These are phyloP conservation scores for Priceomyces castillae DNA, from an alignment of 805 yeast genomes.

Conservation along the genomic window DNA sequence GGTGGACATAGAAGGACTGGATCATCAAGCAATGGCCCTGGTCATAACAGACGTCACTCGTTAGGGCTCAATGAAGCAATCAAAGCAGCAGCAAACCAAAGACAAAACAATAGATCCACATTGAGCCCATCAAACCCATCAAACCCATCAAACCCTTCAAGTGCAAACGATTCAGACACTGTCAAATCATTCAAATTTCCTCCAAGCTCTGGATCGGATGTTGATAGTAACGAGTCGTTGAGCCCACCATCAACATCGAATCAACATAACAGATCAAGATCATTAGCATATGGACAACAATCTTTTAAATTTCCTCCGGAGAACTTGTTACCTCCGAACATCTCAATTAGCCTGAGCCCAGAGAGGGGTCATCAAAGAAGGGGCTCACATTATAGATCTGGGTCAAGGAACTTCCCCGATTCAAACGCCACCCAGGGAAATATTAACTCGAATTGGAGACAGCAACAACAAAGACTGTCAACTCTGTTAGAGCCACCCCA, in stretches of 20 bases:
- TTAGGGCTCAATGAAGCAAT: constrained; percentile 90
- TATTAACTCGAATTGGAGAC: constrained; percentile 65
- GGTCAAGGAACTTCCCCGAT: constrained; percentile 39
- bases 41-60: constrained; percentile 90
- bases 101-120: constrained; percentile 42
- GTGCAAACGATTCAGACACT: constrained; percentile 11
- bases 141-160: constrained; percentile 17
- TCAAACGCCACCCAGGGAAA: constrained; percentile 27
- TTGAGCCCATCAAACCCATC: constrained; percentile 29
- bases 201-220: constrained; percentile 29
- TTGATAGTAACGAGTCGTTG: constrained; percentile 11
- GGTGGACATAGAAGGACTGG: constrained; percentile 37
- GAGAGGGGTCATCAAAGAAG: constrained; percentile 41
- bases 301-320: constrained; percentile 64
- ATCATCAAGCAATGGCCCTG: constrained; percentile 36
- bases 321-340: constrained; percentile 48
- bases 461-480: constrained; percentile 31
- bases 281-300: constrained; percentile 45
- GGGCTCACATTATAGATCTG: constrained; percentile 38
- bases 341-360: constrained; percentile 39
- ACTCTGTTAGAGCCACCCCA: constrained; percentile 38
- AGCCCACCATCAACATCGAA: constrained; percentile 14
- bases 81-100: constrained; percentile 92
- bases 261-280: constrained; percentile 33
- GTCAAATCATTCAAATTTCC: constrained; percentile 56